A percentile compares a stretch with the other conserved stretches of the same genome.
phyloP scores from a whole-genome alignment of 2,329 filamentous ascomycete genomes.

The Ustulina deusta region DNA sequence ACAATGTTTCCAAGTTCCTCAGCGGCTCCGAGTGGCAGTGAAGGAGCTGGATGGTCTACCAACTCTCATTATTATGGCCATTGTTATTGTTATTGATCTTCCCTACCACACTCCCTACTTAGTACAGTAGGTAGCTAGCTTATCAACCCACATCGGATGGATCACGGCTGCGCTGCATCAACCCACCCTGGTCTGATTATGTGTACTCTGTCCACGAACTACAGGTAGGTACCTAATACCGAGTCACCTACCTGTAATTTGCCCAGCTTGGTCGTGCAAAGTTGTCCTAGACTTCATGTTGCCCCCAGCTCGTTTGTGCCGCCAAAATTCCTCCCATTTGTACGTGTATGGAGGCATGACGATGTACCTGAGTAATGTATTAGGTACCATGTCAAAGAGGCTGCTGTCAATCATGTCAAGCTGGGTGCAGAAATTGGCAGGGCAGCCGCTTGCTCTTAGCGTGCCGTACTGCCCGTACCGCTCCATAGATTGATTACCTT shows the following conservation, averaged over 20 bases:
- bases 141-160: constrained; percentile 32
- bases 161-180: constrained; percentile 30
- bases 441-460: constrained; percentile 20
- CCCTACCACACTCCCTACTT: too few relatives aligned
- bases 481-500: too few relatives aligned
- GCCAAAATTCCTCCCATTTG: constrained; percentile 5
- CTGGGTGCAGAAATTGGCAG: constrained; percentile 13
- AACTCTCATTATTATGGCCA: not conserved
- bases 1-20: not conserved
- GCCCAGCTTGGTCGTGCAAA: constrained; percentile 18
- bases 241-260: constrained; percentile 18
- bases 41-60: not conserved
- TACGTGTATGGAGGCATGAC: too few relatives aligned
- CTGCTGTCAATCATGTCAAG: constrained; percentile 11
- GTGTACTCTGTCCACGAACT: constrained; percentile 7
- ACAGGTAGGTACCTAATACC: too few relatives aligned
- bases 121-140: constrained; percentile 16
- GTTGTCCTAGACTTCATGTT: constrained; percentile 7
- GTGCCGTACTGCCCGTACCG: not conserved
- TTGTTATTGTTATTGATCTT: not conserved
- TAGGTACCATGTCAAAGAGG: constrained; percentile 3
- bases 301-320: constrained; percentile 25
- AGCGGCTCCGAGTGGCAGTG: not conserved
- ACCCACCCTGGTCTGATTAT: constrained; percentile 33
- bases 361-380: too few relatives aligned